A percentile compares a stretch with the other conserved stretches of the same genome.
Conservation (phyloP, 768 basidiomycete genomes). For the Asterophora parasitica region DNA sequence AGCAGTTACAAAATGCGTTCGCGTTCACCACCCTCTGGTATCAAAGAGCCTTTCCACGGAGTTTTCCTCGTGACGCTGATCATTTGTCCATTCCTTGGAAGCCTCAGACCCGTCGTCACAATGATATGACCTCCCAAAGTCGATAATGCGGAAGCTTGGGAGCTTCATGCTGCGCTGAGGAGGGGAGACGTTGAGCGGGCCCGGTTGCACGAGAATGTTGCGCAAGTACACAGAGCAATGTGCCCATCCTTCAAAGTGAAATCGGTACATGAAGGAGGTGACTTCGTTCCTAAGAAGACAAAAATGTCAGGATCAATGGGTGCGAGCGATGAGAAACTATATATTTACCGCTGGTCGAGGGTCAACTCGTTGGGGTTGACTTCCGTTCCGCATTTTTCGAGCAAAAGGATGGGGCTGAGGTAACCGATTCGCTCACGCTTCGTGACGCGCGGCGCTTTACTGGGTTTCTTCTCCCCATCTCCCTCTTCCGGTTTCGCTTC, state of each 20-base stretch:
- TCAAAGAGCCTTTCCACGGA: constrained; percentile 4
- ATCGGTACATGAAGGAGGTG: constrained; percentile 29
- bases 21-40: not conserved
- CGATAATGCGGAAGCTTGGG: constrained; percentile 35
- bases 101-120: not conserved
- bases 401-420: constrained; percentile 37
- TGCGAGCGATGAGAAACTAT: no score
- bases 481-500: no score
- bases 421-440: constrained; percentile 12
- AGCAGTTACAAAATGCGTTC: no score
- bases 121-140: constrained; percentile 28
- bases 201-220: constrained; percentile 34
- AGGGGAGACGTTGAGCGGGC: constrained; percentile 22
- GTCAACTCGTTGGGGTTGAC: constrained; percentile 23
- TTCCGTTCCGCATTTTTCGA: constrained; percentile 37
- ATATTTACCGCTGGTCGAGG: constrained; percentile 33
- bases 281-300: constrained; percentile 32
- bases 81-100: not conserved
- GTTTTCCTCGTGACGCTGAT: not conserved
- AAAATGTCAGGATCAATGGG: not conserved
- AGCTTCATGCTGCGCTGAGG: constrained; percentile 7
- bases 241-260: constrained; percentile 31
- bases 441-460: not conserved
- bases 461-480: not conserved
- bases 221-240: constrained; percentile 34